Percentiles rank a stretch among this genome's conserved stretches.
phyloP scores from a whole-genome alignment of 176 grass and related monocot genomes.

The Avena sativa region DNA sequence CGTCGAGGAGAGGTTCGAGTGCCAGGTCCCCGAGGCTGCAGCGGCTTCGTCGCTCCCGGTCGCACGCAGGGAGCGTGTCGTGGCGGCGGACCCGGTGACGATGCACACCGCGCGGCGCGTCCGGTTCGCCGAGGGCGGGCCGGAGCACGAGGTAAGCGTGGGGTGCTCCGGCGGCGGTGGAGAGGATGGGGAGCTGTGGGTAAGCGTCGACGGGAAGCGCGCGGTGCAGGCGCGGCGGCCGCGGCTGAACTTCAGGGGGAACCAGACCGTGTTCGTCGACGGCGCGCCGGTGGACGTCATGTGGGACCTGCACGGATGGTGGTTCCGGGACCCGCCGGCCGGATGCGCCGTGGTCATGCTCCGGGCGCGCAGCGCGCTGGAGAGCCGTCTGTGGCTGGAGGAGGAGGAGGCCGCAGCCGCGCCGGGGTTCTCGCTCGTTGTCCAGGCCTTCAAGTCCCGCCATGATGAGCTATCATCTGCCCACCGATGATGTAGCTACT shows the following conservation, averaged over 20 bases:
- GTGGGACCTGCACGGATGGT: constrained; percentile 92
- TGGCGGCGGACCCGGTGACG: constrained; percentile 34
- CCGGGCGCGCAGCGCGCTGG: constrained; percentile 70
- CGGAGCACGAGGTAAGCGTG: constrained; percentile 87
- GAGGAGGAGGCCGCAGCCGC: constrained; percentile 57
- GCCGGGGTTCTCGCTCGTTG: constrained; percentile 72
- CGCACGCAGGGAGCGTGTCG: constrained; percentile 63
- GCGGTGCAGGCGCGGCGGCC: constrained; percentile 68
- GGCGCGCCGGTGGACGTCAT: constrained; percentile 87
- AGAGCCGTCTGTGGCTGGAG: constrained; percentile 93
- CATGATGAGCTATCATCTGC: constrained; percentile 37
- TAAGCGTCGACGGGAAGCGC: constrained; percentile 76
- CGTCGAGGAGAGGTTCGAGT: constrained; percentile 63
- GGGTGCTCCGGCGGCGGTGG: constrained; percentile 41
- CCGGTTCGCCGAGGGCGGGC: constrained; percentile 61
- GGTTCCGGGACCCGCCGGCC: constrained; percentile 47
- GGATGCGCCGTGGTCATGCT: constrained; percentile 85
- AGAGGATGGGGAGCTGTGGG: constrained; percentile 62
- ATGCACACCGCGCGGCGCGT: constrained; percentile 57
- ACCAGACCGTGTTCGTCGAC: constrained; percentile 95
- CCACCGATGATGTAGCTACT: neutral
- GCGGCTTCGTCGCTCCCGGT: constrained; percentile 37
- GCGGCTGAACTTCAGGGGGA: constrained; percentile 80
- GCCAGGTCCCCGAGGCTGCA: constrained; percentile 36
- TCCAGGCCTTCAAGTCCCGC: constrained; percentile 68